Evolutionary conservation across 495 filamentous ascomycete species (phyloP), one percentile per base, ranked within the genome.

Genomic region (Evernia prunastri): DNA sequence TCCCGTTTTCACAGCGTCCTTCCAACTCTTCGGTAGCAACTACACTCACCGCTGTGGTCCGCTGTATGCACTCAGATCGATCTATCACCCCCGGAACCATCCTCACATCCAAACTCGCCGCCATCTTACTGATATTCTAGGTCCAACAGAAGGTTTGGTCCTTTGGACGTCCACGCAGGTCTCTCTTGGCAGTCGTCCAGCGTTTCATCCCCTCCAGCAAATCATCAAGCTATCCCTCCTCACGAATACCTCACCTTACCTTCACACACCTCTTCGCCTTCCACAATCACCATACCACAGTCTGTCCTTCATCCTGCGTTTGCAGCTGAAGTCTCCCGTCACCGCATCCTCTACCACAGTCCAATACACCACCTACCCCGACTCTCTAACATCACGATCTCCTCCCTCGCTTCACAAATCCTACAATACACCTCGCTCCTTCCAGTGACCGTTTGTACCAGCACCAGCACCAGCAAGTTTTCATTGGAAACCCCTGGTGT

Each of bases 381-480:
- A 68, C 59, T 68, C 64, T 60, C 65, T 68, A 65, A 40, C 67
- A 69, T 69, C 69, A 64, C 71, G 67, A 69, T 70, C 64, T 68
- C 70, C 66, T 70, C 71, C 68, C 64, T 63, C 70, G 70, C 64
- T 67, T 65, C 57, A 56, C 51, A 51, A 43, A 35, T 43, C 43
- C 67, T 67, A 63, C 36, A 69, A 47, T 66, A 33, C 43, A 61
- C 59, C 58, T 58, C 64, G 59, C 59, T 64, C 60, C 60, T 64
- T 69, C 59, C 65, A 68, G 59, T 66, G 60, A 59, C 33, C 56
- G 62, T 59, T 42, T 64, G 39, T 60, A 65, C 58, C 62, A 65
- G 60, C 67, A 92, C 89, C 89, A 88, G 87, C 90, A 93, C 89
- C 89, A 88, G 87, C 90, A 88, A 84, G 86, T 91, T 90, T 91